Base-by-base conservation (phyloP, 352 stramenopile species). In the Globisporangium acanthophoron region DNA sequence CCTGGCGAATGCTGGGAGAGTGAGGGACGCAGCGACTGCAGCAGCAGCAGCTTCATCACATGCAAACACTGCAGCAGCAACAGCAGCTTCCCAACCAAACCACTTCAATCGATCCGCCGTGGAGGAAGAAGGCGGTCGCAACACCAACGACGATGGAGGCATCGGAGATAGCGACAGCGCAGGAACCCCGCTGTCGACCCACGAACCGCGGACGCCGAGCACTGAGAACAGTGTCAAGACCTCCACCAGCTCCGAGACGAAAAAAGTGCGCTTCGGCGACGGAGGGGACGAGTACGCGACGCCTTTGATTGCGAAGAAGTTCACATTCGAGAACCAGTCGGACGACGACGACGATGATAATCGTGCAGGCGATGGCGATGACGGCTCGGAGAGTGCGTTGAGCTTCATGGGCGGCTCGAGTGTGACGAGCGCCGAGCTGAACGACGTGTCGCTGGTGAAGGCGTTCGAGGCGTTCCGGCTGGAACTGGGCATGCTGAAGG, bases 401-500 rank as follows among this genome's bases (percentile, higher is more conserved):
- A 87, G 79, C 50, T 79, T 86, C 54, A 62, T 87, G 9, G 69
- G 57, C 7, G 76, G 72, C 40, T 85, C 79, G 2, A 86, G 73
- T 21, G 59, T 89, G 40, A 64, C 60, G 31, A 89, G 79, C 37
- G 29, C 61, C 0, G 79, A 87, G 44, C 66, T 89, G 21, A 87
- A 81, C 47, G 69, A 82, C 54, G 59, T 58, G 24, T 89, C 79
- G 16, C 76, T 89, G 40, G 35, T 87, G 21, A 65, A 58, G 11
- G 76, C 78, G 24, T 88, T 88, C 24, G 54, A 73, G 3, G 64
- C 55, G 5, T 85, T 85, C 51, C 71, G 75, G 43, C 58, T 54
- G 0, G 75, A 80, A 49, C 52, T 85, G 15, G 61, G 68, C 13
- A 20, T 59, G 35, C 46, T 60, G 45, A 60, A 60, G 39, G 45